These are phyloP conservation scores for Mucor irregularis DNA, from an alignment of 371 early-diverging fungal species.

Conservation along the genomic window DNA sequence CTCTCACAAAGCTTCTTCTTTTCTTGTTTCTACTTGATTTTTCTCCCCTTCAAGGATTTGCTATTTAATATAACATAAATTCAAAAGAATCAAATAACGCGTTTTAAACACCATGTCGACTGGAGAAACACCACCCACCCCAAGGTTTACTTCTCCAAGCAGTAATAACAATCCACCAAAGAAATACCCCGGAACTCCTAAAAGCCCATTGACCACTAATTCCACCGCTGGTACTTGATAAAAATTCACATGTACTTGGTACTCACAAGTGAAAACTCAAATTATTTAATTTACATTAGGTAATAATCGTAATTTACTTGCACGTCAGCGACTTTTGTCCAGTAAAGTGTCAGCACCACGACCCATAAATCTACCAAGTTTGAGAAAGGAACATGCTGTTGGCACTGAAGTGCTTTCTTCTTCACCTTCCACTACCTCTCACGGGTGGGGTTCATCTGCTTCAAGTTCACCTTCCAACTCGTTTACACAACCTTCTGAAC, in stretches of 20 bases:
- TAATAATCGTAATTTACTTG: slow-evolving; percentile 21
- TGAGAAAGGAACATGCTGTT: slow-evolving; percentile 43
- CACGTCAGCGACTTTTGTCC: slow-evolving; percentile 34
- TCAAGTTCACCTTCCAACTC: slow-evolving; percentile 13
- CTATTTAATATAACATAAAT: not conserved
- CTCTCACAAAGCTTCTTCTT: not conserved
- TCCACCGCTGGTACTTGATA: not conserved
- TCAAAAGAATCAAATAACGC: not conserved
- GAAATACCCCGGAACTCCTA: slow-evolving; percentile 20
- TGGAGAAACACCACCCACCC: slow-evolving; percentile 13
- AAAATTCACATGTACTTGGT: not conserved
- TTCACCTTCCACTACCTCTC: slow-evolving; percentile 16
- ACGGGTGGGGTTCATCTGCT: slow-evolving; percentile 39
- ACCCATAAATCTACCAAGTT: slow-evolving; percentile 49
- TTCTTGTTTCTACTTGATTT: slow-evolving; percentile 1
- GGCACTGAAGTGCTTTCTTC: slow-evolving; percentile 14
- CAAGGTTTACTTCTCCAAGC: slow-evolving; percentile 6
- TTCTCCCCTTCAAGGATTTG: not conserved
- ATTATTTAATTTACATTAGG: not conserved
- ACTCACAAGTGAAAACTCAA: not conserved
- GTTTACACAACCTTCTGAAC: slow-evolving; percentile 1
- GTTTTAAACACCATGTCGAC: slow-evolving; percentile 14
- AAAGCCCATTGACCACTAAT: slow-evolving; percentile 7
- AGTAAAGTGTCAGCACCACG: slow-evolving; percentile 51
- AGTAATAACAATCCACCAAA: slow-evolving; percentile 7